Conservation (phyloP, 805 yeast species). For the Candida patagonica region DNA sequence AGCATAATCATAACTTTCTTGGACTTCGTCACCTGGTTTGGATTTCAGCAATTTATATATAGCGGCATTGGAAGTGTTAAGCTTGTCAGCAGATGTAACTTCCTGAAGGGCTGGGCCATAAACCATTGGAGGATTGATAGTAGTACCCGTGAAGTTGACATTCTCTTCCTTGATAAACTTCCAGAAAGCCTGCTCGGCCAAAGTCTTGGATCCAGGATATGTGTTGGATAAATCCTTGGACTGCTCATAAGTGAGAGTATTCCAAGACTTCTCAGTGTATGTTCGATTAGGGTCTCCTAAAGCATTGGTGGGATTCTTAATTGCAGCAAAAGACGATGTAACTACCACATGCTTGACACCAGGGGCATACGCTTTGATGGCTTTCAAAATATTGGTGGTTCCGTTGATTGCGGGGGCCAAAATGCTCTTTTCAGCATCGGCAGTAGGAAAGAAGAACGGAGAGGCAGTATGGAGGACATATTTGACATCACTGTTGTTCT, state of each 20-base stretch:
- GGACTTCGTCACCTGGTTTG: neutral
- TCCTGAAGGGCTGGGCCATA: conserved; percentile 26
- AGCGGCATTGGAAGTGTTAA: conserved; percentile 7
- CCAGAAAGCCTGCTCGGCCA: conserved; percentile 54
- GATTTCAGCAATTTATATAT: conserved; percentile 2
- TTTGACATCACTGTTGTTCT: conserved; percentile 29
- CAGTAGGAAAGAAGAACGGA: conserved; percentile 27
- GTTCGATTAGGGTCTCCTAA: conserved; percentile 33
- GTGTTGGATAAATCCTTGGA: conserved; percentile 10
- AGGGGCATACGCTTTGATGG: conserved; percentile 32
- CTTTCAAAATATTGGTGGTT: conserved; percentile 34
- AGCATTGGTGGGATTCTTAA: conserved; percentile 14
- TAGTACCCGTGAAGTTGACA: conserved; percentile 19
- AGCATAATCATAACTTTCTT: conserved; percentile 7
- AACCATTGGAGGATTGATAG: conserved; percentile 27
- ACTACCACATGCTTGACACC: conserved; percentile 37
- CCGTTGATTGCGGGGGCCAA: conserved; percentile 42
- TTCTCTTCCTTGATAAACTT: conserved; percentile 32
- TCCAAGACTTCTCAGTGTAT: conserved; percentile 25
- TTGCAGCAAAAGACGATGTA: conserved; percentile 35
- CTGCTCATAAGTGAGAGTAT: conserved; percentile 26
- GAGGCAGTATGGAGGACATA: conserved; percentile 35
- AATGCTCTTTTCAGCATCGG: conserved; percentile 33
- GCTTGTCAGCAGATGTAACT: conserved; percentile 19
- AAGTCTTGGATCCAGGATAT: conserved; percentile 37